Evolutionary conservation across 805 yeast genomes (phyloP).

Genomic region (Jamesozyma jinghongensis): DNA sequence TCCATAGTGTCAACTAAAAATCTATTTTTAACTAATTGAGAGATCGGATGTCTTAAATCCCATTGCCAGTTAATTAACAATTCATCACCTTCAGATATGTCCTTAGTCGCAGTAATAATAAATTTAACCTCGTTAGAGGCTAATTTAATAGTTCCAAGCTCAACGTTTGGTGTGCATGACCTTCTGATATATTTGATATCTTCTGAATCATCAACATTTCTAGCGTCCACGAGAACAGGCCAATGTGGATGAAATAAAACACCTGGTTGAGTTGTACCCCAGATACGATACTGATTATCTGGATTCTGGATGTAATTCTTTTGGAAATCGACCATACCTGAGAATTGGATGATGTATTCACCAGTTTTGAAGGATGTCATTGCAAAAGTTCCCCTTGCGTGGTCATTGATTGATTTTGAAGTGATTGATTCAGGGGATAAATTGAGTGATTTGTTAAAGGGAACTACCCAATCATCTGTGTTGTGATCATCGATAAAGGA

Average conservation of each 20-base stretch:
- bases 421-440: constrained; percentile 1
- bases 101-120: constrained; percentile 45
- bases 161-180: constrained; percentile 70
- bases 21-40: constrained; percentile 38
- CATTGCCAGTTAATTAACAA: constrained; percentile 81
- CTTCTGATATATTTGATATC: constrained; percentile 63
- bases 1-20: constrained; percentile 44
- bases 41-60: constrained; percentile 73
- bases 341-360: constrained; percentile 47
- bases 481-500: constrained; percentile 46
- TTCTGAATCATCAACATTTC: constrained; percentile 68
- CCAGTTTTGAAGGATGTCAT: constrained; percentile 35
- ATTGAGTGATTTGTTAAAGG: constrained; percentile 6
- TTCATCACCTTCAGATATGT: constrained; percentile 59
- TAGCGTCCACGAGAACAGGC: constrained; percentile 67
- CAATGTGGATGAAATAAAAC: constrained; percentile 49
- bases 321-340: constrained; percentile 67
- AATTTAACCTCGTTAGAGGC: constrained; percentile 37
- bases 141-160: constrained; percentile 40
- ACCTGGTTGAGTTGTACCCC: constrained; percentile 60
- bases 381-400: constrained; percentile 41
- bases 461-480: constrained; percentile 33
- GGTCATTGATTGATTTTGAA: neutral
- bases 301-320: constrained; percentile 54
- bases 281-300: constrained; percentile 64